Conservation (phyloP, 83 land plant species). For the Larix sibirica region DNA sequence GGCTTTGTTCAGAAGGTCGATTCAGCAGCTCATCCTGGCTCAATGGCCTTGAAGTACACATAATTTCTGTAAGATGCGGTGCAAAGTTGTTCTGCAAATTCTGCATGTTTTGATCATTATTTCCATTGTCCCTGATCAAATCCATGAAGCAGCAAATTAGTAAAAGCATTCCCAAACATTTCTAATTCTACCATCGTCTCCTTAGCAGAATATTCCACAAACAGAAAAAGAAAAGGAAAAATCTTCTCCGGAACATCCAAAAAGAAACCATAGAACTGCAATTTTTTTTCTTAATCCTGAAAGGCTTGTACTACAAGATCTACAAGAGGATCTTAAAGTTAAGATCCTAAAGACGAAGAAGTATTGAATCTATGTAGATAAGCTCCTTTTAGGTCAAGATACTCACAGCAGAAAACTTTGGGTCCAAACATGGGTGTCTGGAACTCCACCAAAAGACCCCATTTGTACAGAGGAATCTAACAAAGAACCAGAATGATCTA, state of each 20-base stretch:
- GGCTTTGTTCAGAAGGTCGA: conserved; percentile 2
- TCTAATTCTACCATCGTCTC: not conserved
- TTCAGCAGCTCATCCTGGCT: not conserved
- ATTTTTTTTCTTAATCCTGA: not conserved
- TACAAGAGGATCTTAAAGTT: not conserved
- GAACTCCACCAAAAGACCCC: conserved; percentile 14
- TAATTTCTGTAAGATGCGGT: not conserved
- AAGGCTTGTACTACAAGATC: not conserved
- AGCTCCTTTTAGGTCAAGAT: not conserved
- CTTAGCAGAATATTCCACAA: not conserved
- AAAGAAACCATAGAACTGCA: not conserved
- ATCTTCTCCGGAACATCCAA: not conserved
- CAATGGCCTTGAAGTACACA: conserved; percentile 12
- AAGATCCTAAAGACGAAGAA: not conserved
- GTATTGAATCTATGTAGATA: not conserved
- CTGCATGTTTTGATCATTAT: conserved; percentile 14
- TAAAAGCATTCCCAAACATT: not conserved
- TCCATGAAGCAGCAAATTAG: not conserved
- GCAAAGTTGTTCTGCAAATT: conserved; percentile 11
- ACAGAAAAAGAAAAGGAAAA: not conserved
- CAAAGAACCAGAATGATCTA: conserved; percentile 6
- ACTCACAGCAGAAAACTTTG: conserved; percentile 12
- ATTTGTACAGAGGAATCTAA: conserved; percentile 14
- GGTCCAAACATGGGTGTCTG: conserved; percentile 9
- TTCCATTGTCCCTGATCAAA: conserved; percentile 1